These are phyloP conservation scores for Cornus florida DNA, from an alignment of 148 eudicot species.

Conservation along the genomic window DNA sequence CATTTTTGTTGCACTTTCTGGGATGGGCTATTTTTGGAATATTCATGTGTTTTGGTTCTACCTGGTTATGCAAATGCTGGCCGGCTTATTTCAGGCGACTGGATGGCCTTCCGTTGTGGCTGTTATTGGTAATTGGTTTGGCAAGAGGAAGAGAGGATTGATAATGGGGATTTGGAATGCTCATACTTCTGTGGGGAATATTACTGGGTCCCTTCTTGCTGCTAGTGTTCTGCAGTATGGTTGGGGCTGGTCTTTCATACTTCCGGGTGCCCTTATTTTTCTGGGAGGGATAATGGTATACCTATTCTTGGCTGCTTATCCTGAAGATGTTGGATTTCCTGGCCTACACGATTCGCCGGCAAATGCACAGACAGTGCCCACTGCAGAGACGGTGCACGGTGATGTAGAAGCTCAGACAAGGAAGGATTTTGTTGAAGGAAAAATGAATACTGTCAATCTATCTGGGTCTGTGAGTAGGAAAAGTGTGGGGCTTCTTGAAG, in stretches of 20 bases:
- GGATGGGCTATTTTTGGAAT: slow-evolving; percentile 83
- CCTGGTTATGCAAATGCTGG: slow-evolving; percentile 81
- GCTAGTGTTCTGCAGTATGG: slow-evolving; percentile 86
- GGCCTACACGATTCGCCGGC: slow-evolving; percentile 36
- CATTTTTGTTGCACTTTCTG: slow-evolving; percentile 79
- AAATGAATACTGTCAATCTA: slow-evolving; percentile 9
- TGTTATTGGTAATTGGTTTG: slow-evolving; percentile 95
- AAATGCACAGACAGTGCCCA: slow-evolving; percentile 19
- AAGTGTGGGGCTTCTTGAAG: slow-evolving; percentile 73
- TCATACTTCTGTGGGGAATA: slow-evolving; percentile 93
- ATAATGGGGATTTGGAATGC: slow-evolving; percentile 99
- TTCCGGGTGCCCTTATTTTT: slow-evolving; percentile 69
- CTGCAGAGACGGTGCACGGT: slow-evolving; percentile 23
- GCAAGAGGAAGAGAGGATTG: slow-evolving; percentile 87
- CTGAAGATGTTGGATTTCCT: slow-evolving; percentile 85
- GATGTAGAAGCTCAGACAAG: slow-evolving; percentile 49
- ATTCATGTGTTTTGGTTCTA: slow-evolving; percentile 75
- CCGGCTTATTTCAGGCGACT: slow-evolving; percentile 94
- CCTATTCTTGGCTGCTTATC: slow-evolving; percentile 84
- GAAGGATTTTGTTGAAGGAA: slow-evolving; percentile 8
- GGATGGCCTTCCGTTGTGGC: slow-evolving; percentile 99
- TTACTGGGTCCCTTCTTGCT: slow-evolving; percentile 83
- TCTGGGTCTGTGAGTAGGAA: slow-evolving; percentile 41
- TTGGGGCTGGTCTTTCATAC: slow-evolving; percentile 96
- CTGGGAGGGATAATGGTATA: slow-evolving; percentile 70